phyloP scores from a whole-genome alignment of 2,329 filamentous ascomycete species.

The Aspergillus sp. region DNA sequence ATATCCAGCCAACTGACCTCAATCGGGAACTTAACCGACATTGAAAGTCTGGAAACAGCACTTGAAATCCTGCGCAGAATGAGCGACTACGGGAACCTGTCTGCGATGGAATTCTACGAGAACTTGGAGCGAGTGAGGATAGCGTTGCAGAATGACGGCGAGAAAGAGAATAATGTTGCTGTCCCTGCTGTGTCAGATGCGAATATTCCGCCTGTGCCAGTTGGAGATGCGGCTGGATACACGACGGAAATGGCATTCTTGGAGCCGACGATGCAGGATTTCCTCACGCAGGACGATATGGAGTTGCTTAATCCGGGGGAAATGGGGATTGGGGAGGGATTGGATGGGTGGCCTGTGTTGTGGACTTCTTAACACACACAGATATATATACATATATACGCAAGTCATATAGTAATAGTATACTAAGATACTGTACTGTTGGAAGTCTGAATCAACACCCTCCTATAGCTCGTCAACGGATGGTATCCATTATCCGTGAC shows the following conservation, averaged over 20 bases:
- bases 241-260: constrained; percentile 20
- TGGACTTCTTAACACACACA: background rate
- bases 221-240: constrained; percentile 3
- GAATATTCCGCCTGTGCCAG: background rate
- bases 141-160: constrained; percentile 9
- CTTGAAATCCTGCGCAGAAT: constrained; percentile 21
- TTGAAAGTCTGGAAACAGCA: constrained; percentile 19
- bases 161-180: background rate
- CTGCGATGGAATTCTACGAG: constrained; percentile 23
- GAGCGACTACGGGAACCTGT: constrained; percentile 24
- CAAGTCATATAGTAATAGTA: too few relatives aligned
- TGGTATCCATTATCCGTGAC: too few relatives aligned
- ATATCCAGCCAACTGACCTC: constrained; percentile 20
- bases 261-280: constrained; percentile 21
- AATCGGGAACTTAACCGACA: constrained; percentile 13
- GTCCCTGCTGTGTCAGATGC: constrained; percentile 3
- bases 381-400: too few relatives aligned
- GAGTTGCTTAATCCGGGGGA: background rate
- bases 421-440: too few relatives aligned
- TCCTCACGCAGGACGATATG: constrained; percentile 5
- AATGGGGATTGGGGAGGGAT: background rate
- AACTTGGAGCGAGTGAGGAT: constrained; percentile 16
- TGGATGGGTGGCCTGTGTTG: background rate
- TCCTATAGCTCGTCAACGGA: too few relatives aligned
- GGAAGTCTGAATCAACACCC: too few relatives aligned